Evolutionary conservation across 352 stramenopile species (phyloP), one percentile per base, ranked within the genome.

Genomic region (Pythium utonaiense): DNA sequence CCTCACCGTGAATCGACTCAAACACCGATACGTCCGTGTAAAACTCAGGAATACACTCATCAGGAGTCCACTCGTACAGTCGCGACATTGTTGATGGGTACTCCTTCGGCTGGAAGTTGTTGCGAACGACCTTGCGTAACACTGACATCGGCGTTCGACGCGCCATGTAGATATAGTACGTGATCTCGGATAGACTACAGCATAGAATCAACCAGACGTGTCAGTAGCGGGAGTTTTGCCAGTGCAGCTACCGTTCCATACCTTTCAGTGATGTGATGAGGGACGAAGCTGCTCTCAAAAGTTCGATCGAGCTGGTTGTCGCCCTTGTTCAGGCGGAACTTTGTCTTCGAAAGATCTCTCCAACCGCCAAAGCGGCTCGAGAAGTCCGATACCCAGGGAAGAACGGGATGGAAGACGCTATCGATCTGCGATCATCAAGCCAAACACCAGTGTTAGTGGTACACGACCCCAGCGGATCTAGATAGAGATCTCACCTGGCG

Each of bases 361-460:
- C 90, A 97, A 21, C 88, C 82, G 30, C 69, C 70, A 33, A 65
- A 59, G 4, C 58, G 67, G 3, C 57, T 60, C 4, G 66, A 82
- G 58, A 98, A 98, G 67, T 98, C 91, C 12, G 89, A 96, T 10
- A 98, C 93, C 96, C 96, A 99, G 1, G 96, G 96, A n/a, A 99
- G 53, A 28, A 99, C 89, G 0, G 93, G 89, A 64, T 98, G 94
- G 60, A 96, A 96, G 12, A 81, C 74, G 24, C 75, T 70, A 56
- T 89, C 78, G 16, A 88, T 68, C 78, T 91, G n/a, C 14, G 57
- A 9, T 25, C 12, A 42, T 27, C 51, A 6, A 34, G 36, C 6
- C 19, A 31, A 45, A 31, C 55, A 54, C 14, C 2, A 14, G 34
- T 24, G n/a, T n/a, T n/a, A 33, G 28, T 5, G 28, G 5, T 10